Base-by-base conservation (phyloP, 2,329 filamentous ascomycete species). In the Microcera coccophila region DNA sequence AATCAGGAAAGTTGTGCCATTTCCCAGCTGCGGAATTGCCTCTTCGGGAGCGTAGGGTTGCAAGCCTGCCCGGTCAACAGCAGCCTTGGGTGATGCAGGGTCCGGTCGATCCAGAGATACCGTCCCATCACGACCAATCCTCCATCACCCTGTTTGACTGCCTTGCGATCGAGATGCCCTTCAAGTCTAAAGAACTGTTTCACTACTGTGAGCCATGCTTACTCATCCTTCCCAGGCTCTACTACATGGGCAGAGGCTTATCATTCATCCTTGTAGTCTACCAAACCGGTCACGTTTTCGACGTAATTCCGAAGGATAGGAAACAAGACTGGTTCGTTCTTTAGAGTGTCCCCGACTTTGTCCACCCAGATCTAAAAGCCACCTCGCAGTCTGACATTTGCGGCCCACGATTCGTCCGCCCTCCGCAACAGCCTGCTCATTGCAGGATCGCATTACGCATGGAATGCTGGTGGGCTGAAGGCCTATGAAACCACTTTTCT, bases 11-110 rank as follows among this genome's bases (percentile, higher is more conserved):
- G 2, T 5, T 4, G 1, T 59, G 55, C 16, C 52, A 59, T 16
- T 59, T 51, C 17, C 32, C 35, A 15, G 33, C 36, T 5, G 38
- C 47, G 5, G 35, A 20, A 12, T 16, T 59, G 4, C 55, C 55
- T 4, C 54, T 59, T 5, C 52, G 54, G 20, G 55, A 58, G 15
- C 55, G 54, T 3, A 49, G 48, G 1, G 42, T 49, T 4, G 15
- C 26, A 7, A 44, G 38, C 16, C 44, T 57, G 1, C 55, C 55
- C 1, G 55, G 55, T 3, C 42, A 58, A 28, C 55, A 57, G 21
- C 47, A 49, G 3, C 54, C 55, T 3, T 58, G 55, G 55, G 10
- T 38, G 1, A 9, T 54, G 10, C 18, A 26, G 10, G 16, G 20
- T 19, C 22, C 7, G 12, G 7, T 7, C 12, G 7, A 12, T 12